Conservation (phyloP, 2,329 filamentous ascomycete genomes). For the Hymenoscyphus fructigenus region DNA sequence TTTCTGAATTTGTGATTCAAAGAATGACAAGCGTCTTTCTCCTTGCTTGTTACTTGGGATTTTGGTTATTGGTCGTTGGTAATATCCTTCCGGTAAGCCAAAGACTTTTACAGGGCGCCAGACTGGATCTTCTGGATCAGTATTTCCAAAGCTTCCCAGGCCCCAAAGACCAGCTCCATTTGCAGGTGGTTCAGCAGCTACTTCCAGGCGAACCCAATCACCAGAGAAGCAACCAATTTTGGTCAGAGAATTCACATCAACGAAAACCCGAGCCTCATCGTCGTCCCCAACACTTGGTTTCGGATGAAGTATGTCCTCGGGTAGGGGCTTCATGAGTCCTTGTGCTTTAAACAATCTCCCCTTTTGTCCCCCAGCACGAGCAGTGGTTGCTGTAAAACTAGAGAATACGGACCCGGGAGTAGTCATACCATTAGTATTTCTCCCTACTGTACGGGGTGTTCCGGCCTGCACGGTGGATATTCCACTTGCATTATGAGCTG, state of each 20-base stretch:
- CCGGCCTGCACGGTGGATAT: conserved; percentile 78
- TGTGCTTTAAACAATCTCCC: conserved; percentile 84
- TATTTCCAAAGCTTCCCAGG: conserved; percentile 64
- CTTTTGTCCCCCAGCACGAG: conserved; percentile 67
- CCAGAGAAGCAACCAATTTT: conserved; percentile 96
- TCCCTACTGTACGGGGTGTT: conserved; percentile 69
- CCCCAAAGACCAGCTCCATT: conserved; percentile 68
- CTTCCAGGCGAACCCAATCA: conserved; percentile 89
- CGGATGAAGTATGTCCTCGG: conserved; percentile 79
- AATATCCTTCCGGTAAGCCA: conserved; percentile 76
- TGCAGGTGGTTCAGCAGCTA: conserved; percentile 68
- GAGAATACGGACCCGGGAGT: conserved; percentile 90
- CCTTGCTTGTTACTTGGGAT: conserved; percentile 56
- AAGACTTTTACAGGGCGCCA: conserved; percentile 90
- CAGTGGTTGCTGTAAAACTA: conserved; percentile 80
- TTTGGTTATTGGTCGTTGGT: conserved; percentile 58
- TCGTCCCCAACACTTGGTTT: conserved; percentile 77
- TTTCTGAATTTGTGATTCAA: conserved; percentile 66
- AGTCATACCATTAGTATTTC: conserved; percentile 69
- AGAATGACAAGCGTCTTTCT: conserved; percentile 57
- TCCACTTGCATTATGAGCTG: conserved; percentile 74
- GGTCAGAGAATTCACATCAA: conserved; percentile 80
- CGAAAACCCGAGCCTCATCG: conserved; percentile 84
- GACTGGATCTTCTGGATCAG: conserved; percentile 58
- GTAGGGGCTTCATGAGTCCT: conserved; percentile 68